phyloP scores from a whole-genome alignment of 2,329 filamentous ascomycete genomes.

The Ascosphaera apis region DNA sequence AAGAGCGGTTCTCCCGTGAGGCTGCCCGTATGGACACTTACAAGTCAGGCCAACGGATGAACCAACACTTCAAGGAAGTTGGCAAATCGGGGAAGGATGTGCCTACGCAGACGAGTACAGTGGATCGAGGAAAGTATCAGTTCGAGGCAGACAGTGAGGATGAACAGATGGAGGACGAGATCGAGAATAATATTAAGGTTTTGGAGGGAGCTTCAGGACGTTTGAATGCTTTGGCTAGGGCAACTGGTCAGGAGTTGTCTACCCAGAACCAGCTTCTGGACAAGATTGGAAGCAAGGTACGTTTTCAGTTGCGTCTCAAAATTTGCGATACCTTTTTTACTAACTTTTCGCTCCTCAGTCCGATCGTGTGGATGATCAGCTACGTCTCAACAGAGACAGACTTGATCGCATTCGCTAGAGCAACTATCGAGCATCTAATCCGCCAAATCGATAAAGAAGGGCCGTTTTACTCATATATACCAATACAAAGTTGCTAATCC shows the following conservation, averaged over 20 bases:
- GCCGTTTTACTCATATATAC: too few relatives aligned
- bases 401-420: slow-evolving; percentile 31
- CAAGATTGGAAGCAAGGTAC: slow-evolving; percentile 54
- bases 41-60: slow-evolving; percentile 31
- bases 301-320: slow-evolving; percentile 6
- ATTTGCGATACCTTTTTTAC: slow-evolving; percentile 2
- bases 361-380: slow-evolving; percentile 61
- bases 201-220: slow-evolving; percentile 39
- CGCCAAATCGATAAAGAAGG: too few relatives aligned
- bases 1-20: slow-evolving; percentile 33
- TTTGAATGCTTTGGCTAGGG: slow-evolving; percentile 49
- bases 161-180: slow-evolving; percentile 47
- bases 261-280: slow-evolving; percentile 57
- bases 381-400: slow-evolving; percentile 53
- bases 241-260: slow-evolving; percentile 53
- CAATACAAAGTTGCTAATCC: too few relatives aligned
- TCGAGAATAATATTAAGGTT: slow-evolving; percentile 41
- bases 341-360: slow-evolving; percentile 29
- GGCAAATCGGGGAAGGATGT: slow-evolving; percentile 28
- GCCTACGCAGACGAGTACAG: slow-evolving; percentile 25
- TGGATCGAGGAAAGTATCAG: slow-evolving; percentile 48
- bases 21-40: slow-evolving; percentile 32
- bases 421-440: too few relatives aligned
- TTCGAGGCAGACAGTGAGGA: slow-evolving; percentile 54
- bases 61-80: slow-evolving; percentile 41